These are phyloP conservation scores for Holtermanniella nyarrowii DNA, from an alignment of 768 basidiomycete species.

Conservation along the genomic window DNA sequence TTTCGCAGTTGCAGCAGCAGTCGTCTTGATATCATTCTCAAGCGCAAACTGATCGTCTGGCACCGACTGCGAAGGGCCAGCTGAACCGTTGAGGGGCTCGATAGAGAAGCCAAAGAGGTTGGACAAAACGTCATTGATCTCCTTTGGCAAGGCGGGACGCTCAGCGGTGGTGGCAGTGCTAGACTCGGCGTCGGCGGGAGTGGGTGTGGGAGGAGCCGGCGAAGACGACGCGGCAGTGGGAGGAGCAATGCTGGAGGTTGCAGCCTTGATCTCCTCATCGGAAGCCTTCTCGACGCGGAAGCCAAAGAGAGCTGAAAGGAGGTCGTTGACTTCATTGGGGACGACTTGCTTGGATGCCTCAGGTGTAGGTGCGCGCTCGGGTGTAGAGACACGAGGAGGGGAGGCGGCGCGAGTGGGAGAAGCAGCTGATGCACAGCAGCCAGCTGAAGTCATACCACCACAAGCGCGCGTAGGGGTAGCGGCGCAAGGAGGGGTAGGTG, in stretches of 20 bases:
- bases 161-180: too few relatives aligned
- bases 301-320: conserved; percentile 30
- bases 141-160: background rate
- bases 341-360: background rate
- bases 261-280: conserved; percentile 1
- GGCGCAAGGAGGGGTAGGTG: background rate
- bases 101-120: background rate
- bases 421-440: too few relatives aligned
- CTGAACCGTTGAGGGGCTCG: background rate
- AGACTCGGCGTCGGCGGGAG: too few relatives aligned
- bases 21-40: background rate
- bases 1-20: conserved; percentile 1
- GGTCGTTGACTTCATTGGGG: conserved; percentile 28
- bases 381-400: background rate
- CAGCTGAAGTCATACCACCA: too few relatives aligned
- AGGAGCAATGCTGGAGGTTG: background rate
- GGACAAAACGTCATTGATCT: background rate
- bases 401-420: too few relatives aligned
- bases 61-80: too few relatives aligned
- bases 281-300: conserved; percentile 23
- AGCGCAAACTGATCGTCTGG: background rate
- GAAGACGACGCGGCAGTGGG: background rate
- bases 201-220: background rate
- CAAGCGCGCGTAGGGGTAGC: background rate
- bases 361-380: background rate